phyloP scores from a whole-genome alignment of 495 filamentous ascomycete species.

The Pyrenopolyporus hunteri region DNA sequence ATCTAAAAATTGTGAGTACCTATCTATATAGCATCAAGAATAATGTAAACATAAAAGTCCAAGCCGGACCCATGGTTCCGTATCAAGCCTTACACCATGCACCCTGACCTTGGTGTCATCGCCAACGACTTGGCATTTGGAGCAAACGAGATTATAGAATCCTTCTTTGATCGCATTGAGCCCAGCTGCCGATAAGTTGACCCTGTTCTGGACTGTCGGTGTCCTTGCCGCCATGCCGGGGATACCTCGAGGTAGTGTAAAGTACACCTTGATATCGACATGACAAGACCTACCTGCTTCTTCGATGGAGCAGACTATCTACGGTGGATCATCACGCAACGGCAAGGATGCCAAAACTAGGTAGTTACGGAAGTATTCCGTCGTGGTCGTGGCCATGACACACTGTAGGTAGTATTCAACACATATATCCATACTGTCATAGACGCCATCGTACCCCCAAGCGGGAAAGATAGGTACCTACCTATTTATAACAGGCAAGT shows the following conservation, averaged over 20 bases:
- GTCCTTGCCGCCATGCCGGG: conserved; percentile 5
- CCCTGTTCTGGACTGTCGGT: conserved; percentile 15
- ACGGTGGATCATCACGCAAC: no score
- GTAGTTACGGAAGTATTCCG: no score
- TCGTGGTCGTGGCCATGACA: no score
- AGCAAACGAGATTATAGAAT: conserved; percentile 22
- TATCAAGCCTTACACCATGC: conserved; percentile 8
- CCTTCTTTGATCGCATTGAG: conserved; percentile 7
- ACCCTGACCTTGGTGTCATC: conserved; percentile 30
- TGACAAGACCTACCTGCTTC: no score
- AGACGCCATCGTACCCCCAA: no score
- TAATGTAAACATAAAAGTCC: background rate
- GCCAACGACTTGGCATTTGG: conserved; percentile 15
- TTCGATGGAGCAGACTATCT: no score
- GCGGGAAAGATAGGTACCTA: no score
- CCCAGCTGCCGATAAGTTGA: conserved; percentile 2
- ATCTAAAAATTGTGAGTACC: no score
- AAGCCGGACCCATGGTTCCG: background rate
- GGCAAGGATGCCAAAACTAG: no score
- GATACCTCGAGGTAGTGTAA: background rate
- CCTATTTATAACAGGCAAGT: background rate
- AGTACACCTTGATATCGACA: background rate
- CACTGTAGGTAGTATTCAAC: no score
- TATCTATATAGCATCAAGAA: no score
- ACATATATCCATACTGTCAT: no score